Percentiles rank a stretch among this genome's conserved stretches.
These are phyloP conservation scores for Prunus campanulata DNA, from an alignment of 306 rosid species.

Conservation along the genomic window DNA sequence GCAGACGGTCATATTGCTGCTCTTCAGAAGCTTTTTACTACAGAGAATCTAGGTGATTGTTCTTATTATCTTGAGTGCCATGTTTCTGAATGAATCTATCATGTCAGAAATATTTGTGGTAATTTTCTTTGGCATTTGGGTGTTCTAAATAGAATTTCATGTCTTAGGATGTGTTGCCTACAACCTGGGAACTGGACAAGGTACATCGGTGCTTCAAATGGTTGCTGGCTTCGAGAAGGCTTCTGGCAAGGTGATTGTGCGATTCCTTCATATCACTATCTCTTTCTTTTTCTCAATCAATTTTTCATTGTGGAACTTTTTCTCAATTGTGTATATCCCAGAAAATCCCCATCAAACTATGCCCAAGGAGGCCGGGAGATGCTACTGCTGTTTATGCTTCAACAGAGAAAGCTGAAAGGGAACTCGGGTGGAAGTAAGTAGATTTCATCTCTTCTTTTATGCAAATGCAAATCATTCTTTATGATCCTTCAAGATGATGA, in stretches of 20 bases:
- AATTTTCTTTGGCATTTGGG: slow-evolving; percentile 2
- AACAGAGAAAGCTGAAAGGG: slow-evolving; percentile 74
- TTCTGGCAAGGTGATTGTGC: slow-evolving; percentile 57
- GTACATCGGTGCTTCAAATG: slow-evolving; percentile 94
- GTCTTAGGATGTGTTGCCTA: slow-evolving; percentile 79
- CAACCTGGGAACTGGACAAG: slow-evolving; percentile 87
- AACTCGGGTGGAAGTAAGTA: slow-evolving; percentile 90
- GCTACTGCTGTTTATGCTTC: slow-evolving; percentile 92
- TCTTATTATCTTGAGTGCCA: not conserved
- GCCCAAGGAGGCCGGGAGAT: slow-evolving; percentile 87
- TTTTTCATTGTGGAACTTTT: not conserved
- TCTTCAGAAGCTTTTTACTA: slow-evolving; percentile 63
- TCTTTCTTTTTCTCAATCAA: not conserved
- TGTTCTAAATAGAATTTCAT: slow-evolving; percentile 19
- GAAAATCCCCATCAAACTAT: slow-evolving; percentile 76
- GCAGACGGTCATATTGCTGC: slow-evolving; percentile 99
- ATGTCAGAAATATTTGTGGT: not conserved
- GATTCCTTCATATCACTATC: not conserved
- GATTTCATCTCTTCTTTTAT: slow-evolving; percentile 2
- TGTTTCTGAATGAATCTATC: not conserved
- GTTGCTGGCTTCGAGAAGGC: slow-evolving; percentile 88
- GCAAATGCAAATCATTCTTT: not conserved
- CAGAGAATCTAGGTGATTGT: slow-evolving; percentile 57
- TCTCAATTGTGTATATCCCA: slow-evolving; percentile 23
- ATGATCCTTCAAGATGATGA: too few species aligned